A percentile compares a stretch with the other conserved stretches of the same genome.
phyloP scores from a whole-genome alignment of 2,329 filamentous ascomycete genomes.

The Aspergillus sp. region DNA sequence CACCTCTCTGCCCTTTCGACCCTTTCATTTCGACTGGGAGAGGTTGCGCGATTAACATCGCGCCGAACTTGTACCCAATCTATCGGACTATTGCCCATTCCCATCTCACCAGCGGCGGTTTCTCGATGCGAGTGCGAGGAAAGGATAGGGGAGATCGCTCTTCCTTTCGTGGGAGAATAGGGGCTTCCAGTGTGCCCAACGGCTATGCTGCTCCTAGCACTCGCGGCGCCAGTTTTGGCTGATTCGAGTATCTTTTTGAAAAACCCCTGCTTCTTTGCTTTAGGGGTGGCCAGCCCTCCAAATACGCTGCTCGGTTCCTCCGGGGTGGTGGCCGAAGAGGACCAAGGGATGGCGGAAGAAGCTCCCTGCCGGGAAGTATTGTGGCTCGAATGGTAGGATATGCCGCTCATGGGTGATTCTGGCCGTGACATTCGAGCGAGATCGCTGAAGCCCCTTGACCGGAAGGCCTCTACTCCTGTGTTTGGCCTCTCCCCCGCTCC shows the following conservation, averaged over 20 bases:
- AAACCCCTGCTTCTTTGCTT: conserved; percentile 81
- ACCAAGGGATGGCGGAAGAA: conserved; percentile 66
- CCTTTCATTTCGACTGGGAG: conserved; percentile 83
- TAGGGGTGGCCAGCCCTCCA: conserved; percentile 73
- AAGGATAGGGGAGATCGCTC: conserved; percentile 45
- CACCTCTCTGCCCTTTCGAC: conserved; percentile 83
- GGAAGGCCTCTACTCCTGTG: conserved; percentile 43
- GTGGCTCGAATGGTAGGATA: conserved; percentile 92
- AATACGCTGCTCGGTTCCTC: conserved; percentile 68
- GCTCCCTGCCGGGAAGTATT: conserved; percentile 57
- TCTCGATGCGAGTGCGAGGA: conserved; percentile 43
- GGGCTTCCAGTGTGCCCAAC: conserved; percentile 54
- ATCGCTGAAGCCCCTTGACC: conserved; percentile 40
- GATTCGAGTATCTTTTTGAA: conserved; percentile 95
- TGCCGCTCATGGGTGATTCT: conserved; percentile 64
- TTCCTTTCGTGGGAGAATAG: conserved; percentile 50
- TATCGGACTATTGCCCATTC: conserved; percentile 55
- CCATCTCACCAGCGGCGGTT: conserved; percentile 68
- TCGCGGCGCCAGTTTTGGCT: conserved; percentile 90
- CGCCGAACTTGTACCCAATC: conserved; percentile 98
- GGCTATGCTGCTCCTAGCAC: conserved; percentile 80
- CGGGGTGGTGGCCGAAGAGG: conserved; percentile 39
- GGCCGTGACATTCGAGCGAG: conserved; percentile 41
- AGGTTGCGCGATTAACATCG: conserved; percentile 94
- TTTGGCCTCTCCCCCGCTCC: conserved; percentile 41